These are phyloP conservation scores for Polygonum aviculare DNA, from an alignment of 148 eudicot species.

Conservation along the genomic window DNA sequence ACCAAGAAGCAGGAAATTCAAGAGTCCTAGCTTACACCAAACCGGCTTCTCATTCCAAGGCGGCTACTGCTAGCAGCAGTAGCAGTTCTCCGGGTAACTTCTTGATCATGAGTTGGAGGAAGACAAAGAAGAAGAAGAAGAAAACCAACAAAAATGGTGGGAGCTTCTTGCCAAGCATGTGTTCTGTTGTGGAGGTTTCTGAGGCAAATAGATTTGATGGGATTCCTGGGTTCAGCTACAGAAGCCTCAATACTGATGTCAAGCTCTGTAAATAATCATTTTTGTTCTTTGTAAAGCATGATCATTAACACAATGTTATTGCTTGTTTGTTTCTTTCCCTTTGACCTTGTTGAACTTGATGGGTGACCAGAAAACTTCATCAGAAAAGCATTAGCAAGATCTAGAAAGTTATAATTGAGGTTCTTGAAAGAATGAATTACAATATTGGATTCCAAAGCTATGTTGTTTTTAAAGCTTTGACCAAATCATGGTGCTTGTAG, in stretches of 20 bases:
- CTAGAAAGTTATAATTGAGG: neutral
- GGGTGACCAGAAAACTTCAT: neutral
- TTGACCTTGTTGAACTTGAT: neutral
- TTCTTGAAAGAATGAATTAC: neutral
- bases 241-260: conserved; percentile 29
- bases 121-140: neutral
- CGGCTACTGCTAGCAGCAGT: neutral
- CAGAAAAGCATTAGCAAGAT: neutral
- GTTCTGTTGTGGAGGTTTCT: neutral
- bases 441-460: neutral
- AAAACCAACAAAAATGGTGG: neutral
- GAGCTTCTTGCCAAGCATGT: conserved; percentile 12
- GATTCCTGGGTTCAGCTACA: conserved; percentile 43
- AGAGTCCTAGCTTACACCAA: neutral
- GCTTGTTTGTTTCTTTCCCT: neutral
- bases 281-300: neutral
- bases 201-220: conserved; percentile 24
- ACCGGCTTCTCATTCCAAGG: neutral
- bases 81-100: neutral
- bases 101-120: neutral
- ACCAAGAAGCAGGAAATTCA: conserved; percentile 2
- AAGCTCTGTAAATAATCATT: neutral
- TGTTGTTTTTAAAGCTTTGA: neutral
- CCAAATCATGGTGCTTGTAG: neutral
- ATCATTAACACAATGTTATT: neutral